phyloP scores from a whole-genome alignment of 2,329 filamentous ascomycete genomes.

The Fusarium sp. region DNA sequence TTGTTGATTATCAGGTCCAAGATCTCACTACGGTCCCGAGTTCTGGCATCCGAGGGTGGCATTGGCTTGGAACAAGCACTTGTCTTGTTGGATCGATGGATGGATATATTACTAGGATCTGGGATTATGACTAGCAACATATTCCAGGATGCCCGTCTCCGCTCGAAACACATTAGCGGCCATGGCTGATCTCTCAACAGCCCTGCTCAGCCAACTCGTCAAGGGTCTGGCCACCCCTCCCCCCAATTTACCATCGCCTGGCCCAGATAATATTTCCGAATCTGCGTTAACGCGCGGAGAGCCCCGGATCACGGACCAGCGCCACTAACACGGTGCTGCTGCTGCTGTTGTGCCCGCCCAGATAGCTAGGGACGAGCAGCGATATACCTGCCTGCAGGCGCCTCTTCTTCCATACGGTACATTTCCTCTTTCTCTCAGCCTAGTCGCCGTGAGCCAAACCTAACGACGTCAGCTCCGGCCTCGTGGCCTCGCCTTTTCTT shows the following conservation, averaged over 20 bases:
- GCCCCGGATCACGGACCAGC: slow-evolving; percentile 56
- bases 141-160: slow-evolving; percentile 51
- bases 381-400: slow-evolving; percentile 50
- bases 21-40: slow-evolving; percentile 33
- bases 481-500: slow-evolving; percentile 44
- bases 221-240: slow-evolving; percentile 54
- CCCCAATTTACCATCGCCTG: slow-evolving; percentile 53
- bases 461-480: slow-evolving; percentile 45
- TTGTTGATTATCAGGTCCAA: slow-evolving; percentile 13
- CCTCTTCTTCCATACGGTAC: slow-evolving; percentile 43
- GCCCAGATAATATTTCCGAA: slow-evolving; percentile 63
- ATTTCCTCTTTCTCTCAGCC: slow-evolving; percentile 44
- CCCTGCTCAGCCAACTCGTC: slow-evolving; percentile 52
- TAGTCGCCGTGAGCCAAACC: slow-evolving; percentile 41
- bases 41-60: slow-evolving; percentile 33
- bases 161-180: slow-evolving; percentile 57
- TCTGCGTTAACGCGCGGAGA: slow-evolving; percentile 60
- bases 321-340: slow-evolving; percentile 51
- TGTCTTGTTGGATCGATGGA: slow-evolving; percentile 31
- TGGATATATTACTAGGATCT: slow-evolving; percentile 41
- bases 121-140: slow-evolving; percentile 45
- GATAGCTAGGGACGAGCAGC: slow-evolving; percentile 46
- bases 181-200: slow-evolving; percentile 55
- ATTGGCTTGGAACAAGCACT: slow-evolving; percentile 41
- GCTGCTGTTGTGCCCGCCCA: slow-evolving; percentile 50